phyloP scores from a whole-genome alignment of 208 protist genomes.

The Crithidia fasciculata region DNA sequence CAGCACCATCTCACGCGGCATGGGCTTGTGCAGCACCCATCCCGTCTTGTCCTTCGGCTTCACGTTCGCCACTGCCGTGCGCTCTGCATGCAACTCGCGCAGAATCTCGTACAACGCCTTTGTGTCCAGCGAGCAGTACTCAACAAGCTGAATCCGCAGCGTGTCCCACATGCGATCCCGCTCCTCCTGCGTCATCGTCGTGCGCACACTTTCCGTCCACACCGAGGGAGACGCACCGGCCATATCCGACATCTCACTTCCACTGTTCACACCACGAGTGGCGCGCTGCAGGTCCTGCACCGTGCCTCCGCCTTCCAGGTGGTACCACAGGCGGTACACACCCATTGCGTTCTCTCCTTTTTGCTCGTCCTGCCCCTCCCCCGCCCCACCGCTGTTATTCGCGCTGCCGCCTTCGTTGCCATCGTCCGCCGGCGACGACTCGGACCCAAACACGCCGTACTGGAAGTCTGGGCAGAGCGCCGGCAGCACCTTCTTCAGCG shows the following conservation, averaged over 20 bases:
- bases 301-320: constrained; percentile 83
- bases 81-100: constrained; percentile 80
- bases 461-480: constrained; percentile 87
- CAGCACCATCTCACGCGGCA: constrained; percentile 58
- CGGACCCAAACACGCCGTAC: constrained; percentile 85
- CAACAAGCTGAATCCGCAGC: constrained; percentile 84
- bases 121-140: constrained; percentile 92
- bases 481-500: constrained; percentile 91
- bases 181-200: constrained; percentile 45
- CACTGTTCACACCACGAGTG: background rate
- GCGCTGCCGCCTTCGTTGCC: constrained; percentile 1
- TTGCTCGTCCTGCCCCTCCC: constrained; percentile 54
- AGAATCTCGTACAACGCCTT: constrained; percentile 89
- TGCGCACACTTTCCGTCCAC: constrained; percentile 19
- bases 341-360: constrained; percentile 92
- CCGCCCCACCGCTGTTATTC: background rate
- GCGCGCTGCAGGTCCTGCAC: constrained; percentile 72
- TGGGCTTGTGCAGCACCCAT: constrained; percentile 77
- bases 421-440: constrained; percentile 24
- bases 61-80: constrained; percentile 44
- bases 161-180: constrained; percentile 75
- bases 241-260: background rate
- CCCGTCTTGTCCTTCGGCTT: constrained; percentile 74
- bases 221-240: constrained; percentile 7
- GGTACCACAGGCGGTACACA: constrained; percentile 88